Percentiles rank a stretch among this genome's conserved stretches.
phyloP scores from a whole-genome alignment of 495 filamentous ascomycete genomes.

The Chaetomium tenue region DNA sequence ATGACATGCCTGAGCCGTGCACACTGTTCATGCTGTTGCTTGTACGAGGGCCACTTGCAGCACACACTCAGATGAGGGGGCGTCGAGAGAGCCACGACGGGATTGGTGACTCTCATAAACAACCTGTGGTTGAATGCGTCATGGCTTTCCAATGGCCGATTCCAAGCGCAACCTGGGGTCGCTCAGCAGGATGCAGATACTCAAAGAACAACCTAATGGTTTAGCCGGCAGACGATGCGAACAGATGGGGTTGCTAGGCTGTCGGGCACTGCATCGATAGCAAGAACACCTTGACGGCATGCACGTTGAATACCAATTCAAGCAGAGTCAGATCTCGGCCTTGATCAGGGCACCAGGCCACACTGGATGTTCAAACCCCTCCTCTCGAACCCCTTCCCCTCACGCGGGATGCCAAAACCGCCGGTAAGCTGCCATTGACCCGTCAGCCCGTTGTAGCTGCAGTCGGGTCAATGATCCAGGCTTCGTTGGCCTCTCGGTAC shows the following conservation, averaged over 20 bases:
- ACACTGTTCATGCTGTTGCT: neutral
- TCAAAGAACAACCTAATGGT: neutral
- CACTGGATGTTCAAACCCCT: conserved; percentile 7
- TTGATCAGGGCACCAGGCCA: neutral
- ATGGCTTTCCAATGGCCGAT: conserved; percentile 10
- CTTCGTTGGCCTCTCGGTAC: neutral
- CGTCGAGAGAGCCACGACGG: neutral
- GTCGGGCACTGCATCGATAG: neutral
- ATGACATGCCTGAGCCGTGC: neutral
- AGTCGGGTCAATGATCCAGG: conserved; percentile 4
- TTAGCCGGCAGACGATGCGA: conserved; percentile 8
- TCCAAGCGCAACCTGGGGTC: conserved; percentile 1
- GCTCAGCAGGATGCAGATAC: conserved; percentile 1
- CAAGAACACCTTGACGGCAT: conserved; percentile 4
- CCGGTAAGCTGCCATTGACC: neutral
- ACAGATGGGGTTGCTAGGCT: neutral
- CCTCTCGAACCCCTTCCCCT: conserved; percentile 1
- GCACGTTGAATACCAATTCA: neutral
- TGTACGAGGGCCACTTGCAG: no score
- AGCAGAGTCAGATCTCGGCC: neutral
- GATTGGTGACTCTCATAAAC: no score
- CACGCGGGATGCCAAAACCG: conserved; percentile 12
- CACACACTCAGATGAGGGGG: no score
- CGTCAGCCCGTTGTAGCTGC: neutral
- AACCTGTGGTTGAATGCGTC: neutral